Conservation (phyloP, 306 rosid species). For the Inga laurina region DNA sequence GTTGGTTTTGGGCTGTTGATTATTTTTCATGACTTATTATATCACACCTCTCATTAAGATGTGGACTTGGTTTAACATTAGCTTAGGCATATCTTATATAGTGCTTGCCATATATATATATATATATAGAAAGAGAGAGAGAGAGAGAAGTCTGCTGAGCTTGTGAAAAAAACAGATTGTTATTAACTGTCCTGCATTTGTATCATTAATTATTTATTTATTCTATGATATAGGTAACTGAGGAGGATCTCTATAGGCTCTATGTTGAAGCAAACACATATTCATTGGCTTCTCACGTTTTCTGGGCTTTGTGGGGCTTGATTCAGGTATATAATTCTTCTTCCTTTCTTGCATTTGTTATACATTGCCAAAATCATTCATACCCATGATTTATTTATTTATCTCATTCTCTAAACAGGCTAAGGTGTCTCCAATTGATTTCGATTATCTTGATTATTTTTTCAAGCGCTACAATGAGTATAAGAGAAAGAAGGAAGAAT, state of each 20-base stretch:
- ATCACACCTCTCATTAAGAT: neutral
- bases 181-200: neutral
- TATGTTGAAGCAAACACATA: constrained; percentile 79
- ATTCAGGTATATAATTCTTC: constrained; percentile 72
- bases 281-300: constrained; percentile 71
- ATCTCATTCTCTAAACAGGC: constrained; percentile 53
- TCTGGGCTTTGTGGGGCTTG: constrained; percentile 95
- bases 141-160: no score
- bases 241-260: constrained; percentile 64
- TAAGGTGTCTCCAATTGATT: constrained; percentile 72
- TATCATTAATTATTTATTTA: neutral
- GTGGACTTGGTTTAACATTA: neutral
- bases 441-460: constrained; percentile 80
- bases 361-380: neutral
- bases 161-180: neutral
- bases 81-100: neutral
- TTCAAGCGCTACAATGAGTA: constrained; percentile 79
- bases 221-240: constrained; percentile 54
- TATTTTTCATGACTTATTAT: constrained; percentile 6
- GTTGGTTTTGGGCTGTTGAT: constrained; percentile 10
- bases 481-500: constrained; percentile 61
- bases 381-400: neutral
- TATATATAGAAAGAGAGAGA: no score
- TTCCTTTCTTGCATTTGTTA: constrained; percentile 15
- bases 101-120: no score